Percentiles rank a stretch among this genome's conserved stretches.
These are phyloP conservation scores for Retiboletus fuscus DNA, from an alignment of 1,284 basidiomycete genomes.

Conservation along the genomic window DNA sequence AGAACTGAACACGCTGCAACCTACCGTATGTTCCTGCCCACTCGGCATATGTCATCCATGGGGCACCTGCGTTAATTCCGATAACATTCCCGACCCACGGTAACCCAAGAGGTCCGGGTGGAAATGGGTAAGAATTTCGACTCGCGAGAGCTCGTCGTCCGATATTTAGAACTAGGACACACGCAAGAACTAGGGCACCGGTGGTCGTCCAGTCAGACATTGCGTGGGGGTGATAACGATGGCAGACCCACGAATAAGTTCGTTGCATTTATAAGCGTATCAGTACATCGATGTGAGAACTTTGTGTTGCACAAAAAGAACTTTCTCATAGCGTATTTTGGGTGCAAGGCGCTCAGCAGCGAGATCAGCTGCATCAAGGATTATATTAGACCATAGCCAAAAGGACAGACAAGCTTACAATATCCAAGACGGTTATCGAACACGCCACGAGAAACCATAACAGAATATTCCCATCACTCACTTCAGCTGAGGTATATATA, in stretches of 20 bases:
- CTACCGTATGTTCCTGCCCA: slow-evolving; percentile 33
- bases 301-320: too few relatives aligned
- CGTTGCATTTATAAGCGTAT: too few relatives aligned
- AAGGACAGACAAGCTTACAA: too few relatives aligned
- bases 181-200: background rate
- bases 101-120: slow-evolving; percentile 26
- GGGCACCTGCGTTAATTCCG: slow-evolving; percentile 14
- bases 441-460: too few relatives aligned
- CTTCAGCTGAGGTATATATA: too few relatives aligned
- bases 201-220: slow-evolving; percentile 9
- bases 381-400: too few relatives aligned
- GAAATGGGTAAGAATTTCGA: background rate
- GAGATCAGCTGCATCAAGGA: too few relatives aligned
- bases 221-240: background rate
- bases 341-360: too few relatives aligned
- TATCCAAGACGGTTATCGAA: too few relatives aligned
- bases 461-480: too few relatives aligned
- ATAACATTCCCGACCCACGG: slow-evolving; percentile 24
- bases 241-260: background rate
- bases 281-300: too few relatives aligned
- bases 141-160: background rate
- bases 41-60: slow-evolving; percentile 25
- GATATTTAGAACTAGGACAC: background rate
- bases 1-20: background rate
- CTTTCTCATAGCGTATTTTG: too few relatives aligned